Base-by-base conservation (phyloP, 2,329 filamentous ascomycete species). In the Botryotinia globosa region DNA sequence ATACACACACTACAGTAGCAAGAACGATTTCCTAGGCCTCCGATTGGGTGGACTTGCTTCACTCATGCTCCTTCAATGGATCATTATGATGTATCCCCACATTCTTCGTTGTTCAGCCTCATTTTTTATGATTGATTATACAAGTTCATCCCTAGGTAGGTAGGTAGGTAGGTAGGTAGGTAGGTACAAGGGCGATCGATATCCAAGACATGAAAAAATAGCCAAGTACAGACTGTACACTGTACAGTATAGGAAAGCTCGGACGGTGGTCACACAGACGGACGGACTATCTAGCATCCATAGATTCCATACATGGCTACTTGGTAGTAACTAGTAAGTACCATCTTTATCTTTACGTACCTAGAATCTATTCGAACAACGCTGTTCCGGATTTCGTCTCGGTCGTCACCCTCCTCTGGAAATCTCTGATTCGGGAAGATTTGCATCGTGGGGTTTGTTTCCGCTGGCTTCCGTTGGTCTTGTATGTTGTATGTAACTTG, bases 361-460 rank as follows among this genome's bases (percentile, higher is more conserved):
- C n/a, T n/a, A n/a, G n/a, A n/a, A n/a, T n/a, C n/a, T n/a, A 61
- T 37, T 61, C 58, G 32, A 7, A 37, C 58, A 10, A 32, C 34
- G 32, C 58, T 14, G 58, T 61, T 39, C 58, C 45, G 32, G 34
- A 48, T 51, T 37, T 54, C 54, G 45, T 66, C 45, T 67, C 64
- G 64, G 64, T 67, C 64, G 64, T 67, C 64, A 29, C 64, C 64
- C 64, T 54, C 64, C 45, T 67, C 32, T 2, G 3, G 37, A 67
- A 67, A 67, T 29, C 64, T 67, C 34, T 67, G 59, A 62, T 62
- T 16, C 48, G 14, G 29, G 20, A 39, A 25, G 22, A 39, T 62
- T 56, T 29, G 51, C 51, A 29, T 56, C 51, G 51, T 29, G 16
- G n/a, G 14, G 9, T 18, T 62, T 62, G 9, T 18, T 62, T 62